Percentiles rank a stretch among this genome's conserved stretches.
Evolutionary conservation across 1,284 basidiomycete species (phyloP).

Genomic region (Sporisorium graminicola): DNA sequence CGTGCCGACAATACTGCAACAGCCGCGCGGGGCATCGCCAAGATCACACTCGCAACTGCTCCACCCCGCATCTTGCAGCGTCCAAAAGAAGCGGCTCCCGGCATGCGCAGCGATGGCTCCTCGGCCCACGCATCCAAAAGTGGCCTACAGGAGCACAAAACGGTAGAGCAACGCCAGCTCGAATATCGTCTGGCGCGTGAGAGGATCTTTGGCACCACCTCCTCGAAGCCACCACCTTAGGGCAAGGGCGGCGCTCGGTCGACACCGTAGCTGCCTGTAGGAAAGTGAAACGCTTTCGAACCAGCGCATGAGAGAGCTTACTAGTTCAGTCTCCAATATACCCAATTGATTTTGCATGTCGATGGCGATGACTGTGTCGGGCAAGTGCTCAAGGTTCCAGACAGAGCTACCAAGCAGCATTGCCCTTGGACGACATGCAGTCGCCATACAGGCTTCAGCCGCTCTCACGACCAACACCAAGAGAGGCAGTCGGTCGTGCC

Average conservation of each 20-base stretch:
- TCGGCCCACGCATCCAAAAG: conserved; percentile 13
- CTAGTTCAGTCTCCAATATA: conserved; percentile 5
- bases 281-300: neutral
- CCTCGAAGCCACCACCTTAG: conserved; percentile 1
- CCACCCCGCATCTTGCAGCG: conserved; percentile 48
- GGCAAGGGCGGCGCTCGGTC: conserved; percentile 7
- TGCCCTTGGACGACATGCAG: neutral
- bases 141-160: conserved; percentile 39
- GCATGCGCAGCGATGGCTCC: conserved; percentile 40
- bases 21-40: neutral
- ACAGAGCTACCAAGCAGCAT: neutral
- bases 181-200: conserved; percentile 46
- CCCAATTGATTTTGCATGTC: conserved; percentile 6
- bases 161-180: conserved; percentile 50
- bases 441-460: too few relatives aligned
- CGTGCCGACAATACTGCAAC: neutral
- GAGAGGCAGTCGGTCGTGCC: too few relatives aligned
- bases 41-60: conserved; percentile 21
- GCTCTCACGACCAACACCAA: too few relatives aligned
- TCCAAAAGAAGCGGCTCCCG: conserved; percentile 35
- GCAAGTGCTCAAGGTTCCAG: neutral
- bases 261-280: neutral
- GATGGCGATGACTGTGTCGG: neutral
- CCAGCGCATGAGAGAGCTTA: neutral
- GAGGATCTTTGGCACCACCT: conserved; percentile 42